Base-by-base conservation (phyloP, 495 filamentous ascomycete genomes). In the Xylaria flabelliformis region DNA sequence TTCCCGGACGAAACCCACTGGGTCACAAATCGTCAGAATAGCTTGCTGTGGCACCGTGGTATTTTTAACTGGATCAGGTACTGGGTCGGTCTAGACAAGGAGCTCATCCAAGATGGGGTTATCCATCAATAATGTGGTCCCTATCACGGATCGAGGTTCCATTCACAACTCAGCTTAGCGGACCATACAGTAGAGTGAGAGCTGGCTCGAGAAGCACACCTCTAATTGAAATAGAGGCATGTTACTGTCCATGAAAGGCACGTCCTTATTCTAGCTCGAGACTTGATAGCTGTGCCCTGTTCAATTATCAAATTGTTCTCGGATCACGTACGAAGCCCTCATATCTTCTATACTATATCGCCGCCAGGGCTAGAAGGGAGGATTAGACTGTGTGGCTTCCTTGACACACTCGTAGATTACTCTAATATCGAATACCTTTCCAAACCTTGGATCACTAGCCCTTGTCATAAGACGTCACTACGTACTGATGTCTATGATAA, bases 21-120 rank as follows among this genome's bases (percentile, higher is more conserved):
- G 87, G 90, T 94, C 17, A 74, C 91, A 64, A 91, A 92, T 72
- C 90, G 88, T 10, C 91, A 94, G 73, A 94, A 94, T 74, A 85
- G 84, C 15, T 76, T 93, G 53, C 76, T 91, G 65, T 94, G 92
- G 92, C 90, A 94, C 77, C 84, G 82, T 19, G 87, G 87, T 2
- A 90, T 94, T 12, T 74, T 93, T 46, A 89, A 92, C 72, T 94
- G 87, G 86, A 90, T 93, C 15, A 24, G 39, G 19, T 59, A 58
- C 24, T 69, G 66, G 66, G 66, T 69, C 8, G 51, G 66, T 19
- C 66, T 69, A 2, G 66, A 69, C 15, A 53, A 69, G 39, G 51
- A 69, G 39, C 66, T 69, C 2, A 69, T 59, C n/a, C 66, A 69
- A 36, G 66, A 69, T 53, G 66, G 66, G 1, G 66, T 69, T 19